phyloP scores from a whole-genome alignment of 345 rosid genomes.

The Streptanthus diversifolius region DNA sequence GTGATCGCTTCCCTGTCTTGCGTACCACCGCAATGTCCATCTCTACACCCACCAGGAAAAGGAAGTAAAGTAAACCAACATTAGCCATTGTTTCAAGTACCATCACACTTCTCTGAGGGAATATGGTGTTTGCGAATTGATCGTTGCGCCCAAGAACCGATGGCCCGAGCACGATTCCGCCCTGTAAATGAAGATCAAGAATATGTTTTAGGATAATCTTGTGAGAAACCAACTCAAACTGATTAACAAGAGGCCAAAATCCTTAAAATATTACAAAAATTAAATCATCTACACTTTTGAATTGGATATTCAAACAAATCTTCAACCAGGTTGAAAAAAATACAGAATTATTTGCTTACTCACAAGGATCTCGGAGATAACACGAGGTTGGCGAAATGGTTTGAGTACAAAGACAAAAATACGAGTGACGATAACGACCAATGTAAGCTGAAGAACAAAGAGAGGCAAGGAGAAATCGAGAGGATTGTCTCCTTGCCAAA shows the following conservation, averaged over 20 bases:
- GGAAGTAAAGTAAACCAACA: constrained; percentile 80
- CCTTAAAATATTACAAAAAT: background rate
- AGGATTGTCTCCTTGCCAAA: constrained; percentile 98
- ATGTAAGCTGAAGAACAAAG: constrained; percentile 73
- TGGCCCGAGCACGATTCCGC: constrained; percentile 81
- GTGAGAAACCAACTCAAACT: too few species aligned
- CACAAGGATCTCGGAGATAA: constrained; percentile 80
- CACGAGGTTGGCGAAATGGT: constrained; percentile 93
- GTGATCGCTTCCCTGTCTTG: constrained; percentile 61
- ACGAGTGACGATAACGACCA: constrained; percentile 74
- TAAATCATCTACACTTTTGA: too few species aligned
- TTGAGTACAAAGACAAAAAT: constrained; percentile 61
- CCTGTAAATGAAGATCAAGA: constrained; percentile 38
- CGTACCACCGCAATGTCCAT: constrained; percentile 83
- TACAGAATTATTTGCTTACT: constrained; percentile 13
- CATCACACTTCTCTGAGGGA: constrained; percentile 86
- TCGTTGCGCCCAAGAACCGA: constrained; percentile 58
- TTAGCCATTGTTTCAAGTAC: constrained; percentile 98
- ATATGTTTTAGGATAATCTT: background rate
- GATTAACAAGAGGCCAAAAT: too few species aligned
- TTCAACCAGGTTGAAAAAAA: background rate
- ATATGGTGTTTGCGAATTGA: constrained; percentile 43
- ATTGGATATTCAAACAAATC: background rate
- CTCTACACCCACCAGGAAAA: constrained; percentile 88
- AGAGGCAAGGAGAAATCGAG: constrained; percentile 86